Conservation (phyloP, 306 rosid species). For the Nissolia schottii region DNA sequence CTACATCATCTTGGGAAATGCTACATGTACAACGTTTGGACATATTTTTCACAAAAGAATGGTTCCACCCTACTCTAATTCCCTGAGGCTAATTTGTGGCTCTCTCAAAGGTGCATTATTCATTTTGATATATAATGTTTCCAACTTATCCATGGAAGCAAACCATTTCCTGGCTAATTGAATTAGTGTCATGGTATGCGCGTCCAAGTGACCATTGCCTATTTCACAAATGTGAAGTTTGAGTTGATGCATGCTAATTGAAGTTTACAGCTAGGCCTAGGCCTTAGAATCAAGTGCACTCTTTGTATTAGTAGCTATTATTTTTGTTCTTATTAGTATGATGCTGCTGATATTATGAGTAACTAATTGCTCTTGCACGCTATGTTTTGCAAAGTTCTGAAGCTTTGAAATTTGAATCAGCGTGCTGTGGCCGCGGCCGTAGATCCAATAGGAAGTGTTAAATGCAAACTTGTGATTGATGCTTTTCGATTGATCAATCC, state of each 20-base stretch:
- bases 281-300: background rate
- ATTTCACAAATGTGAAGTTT: no score
- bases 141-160: background rate
- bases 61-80: no score
- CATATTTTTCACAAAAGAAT: no score
- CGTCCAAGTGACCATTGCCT: constrained; percentile 5
- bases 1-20: no score
- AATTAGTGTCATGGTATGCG: constrained; percentile 5
- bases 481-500: constrained; percentile 93
- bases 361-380: background rate
- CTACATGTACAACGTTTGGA: no score
- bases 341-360: background rate
- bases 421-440: constrained; percentile 97
- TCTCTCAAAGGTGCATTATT: background rate
- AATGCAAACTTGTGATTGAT: constrained; percentile 90
- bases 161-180: constrained; percentile 1
- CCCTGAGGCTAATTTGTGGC: no score
- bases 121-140: background rate
- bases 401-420: constrained; percentile 89
- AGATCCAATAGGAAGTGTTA: constrained; percentile 93
- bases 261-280: background rate
- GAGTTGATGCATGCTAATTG: background rate
- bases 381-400: constrained; percentile 63
- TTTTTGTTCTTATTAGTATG: background rate
- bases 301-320: background rate